Base-by-base conservation (phyloP, 2,329 filamentous ascomycete genomes). In the Cordyceps fumosorosea region DNA sequence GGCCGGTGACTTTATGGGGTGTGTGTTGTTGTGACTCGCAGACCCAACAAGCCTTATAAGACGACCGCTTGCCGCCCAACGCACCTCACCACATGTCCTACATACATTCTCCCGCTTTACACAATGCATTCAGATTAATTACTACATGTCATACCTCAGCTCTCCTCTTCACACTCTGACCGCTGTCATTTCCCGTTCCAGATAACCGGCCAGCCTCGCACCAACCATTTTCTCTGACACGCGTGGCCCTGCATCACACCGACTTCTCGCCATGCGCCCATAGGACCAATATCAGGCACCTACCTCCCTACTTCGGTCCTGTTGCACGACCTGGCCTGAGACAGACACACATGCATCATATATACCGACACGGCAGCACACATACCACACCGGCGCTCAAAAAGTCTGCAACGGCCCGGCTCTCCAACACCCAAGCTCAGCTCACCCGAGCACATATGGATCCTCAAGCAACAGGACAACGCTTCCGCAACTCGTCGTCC, bases 401-500 rank as follows among this genome's bases (percentile, higher is more conserved):
- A 44, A 47, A 18, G 14, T 12, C n/a, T 47, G 40, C 18, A 44
- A 18, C 40, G 16, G 45, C 20, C 24, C 8, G 10, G 40, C 18
- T 20, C 16, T 11, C 12, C 16, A 10, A 24, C 20, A 22, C 24
- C 11, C 12, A 26, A 18, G 18, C 6, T 20, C 44, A 47, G 3
- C 16, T 8, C 14, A 20, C 16, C 5, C 18, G 32, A 44, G 59
- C 40, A 26, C 60, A 53, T 52, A 62, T 62, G 60, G 60, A 45
- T 52, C 60, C 48, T 29, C 42, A 16, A 40, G 54, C 60, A 57
- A 62, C 60, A 14, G 60, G 55, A 29, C 60, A 58, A 53, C 60
- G 60, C 32, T 58, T 58, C 48, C 60, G 60, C 47, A 62, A 62
- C 48, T 62, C 60, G 29, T 62, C 60, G 7, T 58, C 50, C 26